These are phyloP conservation scores for Xylaria acuta DNA, from an alignment of 495 filamentous ascomycete species.

Conservation along the genomic window DNA sequence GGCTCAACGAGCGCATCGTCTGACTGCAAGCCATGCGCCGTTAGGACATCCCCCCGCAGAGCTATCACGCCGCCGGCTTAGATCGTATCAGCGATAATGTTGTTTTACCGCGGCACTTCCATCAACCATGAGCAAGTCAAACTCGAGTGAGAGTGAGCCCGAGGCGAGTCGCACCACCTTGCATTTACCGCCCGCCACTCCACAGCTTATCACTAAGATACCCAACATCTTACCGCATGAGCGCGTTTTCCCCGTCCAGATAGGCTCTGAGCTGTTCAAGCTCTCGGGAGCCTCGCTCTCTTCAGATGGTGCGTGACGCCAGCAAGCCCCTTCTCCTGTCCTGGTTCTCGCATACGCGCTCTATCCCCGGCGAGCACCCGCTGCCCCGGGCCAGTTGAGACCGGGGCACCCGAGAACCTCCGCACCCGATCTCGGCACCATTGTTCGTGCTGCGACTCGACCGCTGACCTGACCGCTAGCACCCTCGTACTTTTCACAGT, in stretches of 20 bases:
- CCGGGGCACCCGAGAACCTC: background rate
- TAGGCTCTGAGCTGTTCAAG: slow-evolving; percentile 88
- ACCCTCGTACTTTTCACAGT: slow-evolving; percentile 96
- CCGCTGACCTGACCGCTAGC: slow-evolving; percentile 61
- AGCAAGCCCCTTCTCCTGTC: slow-evolving; percentile 13
- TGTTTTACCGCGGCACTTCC: background rate
- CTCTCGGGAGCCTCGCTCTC: slow-evolving; percentile 94
- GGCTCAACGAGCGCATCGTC: slow-evolving; percentile 4
- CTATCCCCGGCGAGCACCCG: slow-evolving; percentile 16
- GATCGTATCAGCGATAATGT: slow-evolving; percentile 25
- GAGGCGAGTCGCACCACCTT: slow-evolving; percentile 35
- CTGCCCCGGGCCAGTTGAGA: background rate
- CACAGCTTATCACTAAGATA: slow-evolving; percentile 52
- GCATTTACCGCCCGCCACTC: slow-evolving; percentile 36
- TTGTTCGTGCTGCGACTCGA: background rate
- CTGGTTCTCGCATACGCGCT: slow-evolving; percentile 25
- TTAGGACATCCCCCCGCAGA: background rate
- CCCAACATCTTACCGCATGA: slow-evolving; percentile 67
- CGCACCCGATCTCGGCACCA: background rate
- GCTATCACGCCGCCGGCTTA: slow-evolving; percentile 4
- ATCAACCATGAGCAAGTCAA: slow-evolving; percentile 37
- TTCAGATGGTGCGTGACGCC: slow-evolving; percentile 80
- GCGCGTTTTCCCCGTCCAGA: slow-evolving; percentile 89
- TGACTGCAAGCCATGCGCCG: background rate
- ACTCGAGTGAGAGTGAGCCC: slow-evolving; percentile 42